Percentiles rank a stretch among this genome's conserved stretches.
phyloP scores from a whole-genome alignment of 208 protist species.

The Novymonas esmeraldas region DNA sequence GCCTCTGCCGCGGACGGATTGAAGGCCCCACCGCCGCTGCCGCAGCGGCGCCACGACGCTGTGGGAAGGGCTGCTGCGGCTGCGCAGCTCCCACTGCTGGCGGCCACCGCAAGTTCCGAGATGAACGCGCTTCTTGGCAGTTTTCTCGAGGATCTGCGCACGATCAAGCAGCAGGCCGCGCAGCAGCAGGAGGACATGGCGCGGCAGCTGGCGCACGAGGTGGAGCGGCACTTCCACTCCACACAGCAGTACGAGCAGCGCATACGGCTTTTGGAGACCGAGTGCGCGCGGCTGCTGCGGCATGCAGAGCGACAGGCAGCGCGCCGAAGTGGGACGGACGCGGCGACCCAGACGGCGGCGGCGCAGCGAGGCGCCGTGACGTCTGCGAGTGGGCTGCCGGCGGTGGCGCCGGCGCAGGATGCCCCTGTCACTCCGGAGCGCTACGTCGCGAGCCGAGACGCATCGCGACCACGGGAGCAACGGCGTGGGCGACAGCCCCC shows the following conservation, averaged over 20 bases:
- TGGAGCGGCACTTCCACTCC: conserved; percentile 60
- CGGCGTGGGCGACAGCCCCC: neutral
- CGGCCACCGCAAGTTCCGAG: conserved; percentile 29
- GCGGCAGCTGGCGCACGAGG: conserved; percentile 51
- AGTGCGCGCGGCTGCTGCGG: conserved; percentile 38
- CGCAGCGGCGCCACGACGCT: neutral
- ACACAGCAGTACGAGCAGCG: conserved; percentile 66
- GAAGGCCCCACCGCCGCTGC: conserved; percentile 5
- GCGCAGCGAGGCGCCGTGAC: too few relatives aligned
- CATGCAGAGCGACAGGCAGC: conserved; percentile 17
- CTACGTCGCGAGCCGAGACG: conserved; percentile 2
- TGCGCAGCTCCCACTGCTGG: neutral
- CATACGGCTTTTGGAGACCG: conserved; percentile 40
- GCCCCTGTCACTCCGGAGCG: conserved; percentile 20
- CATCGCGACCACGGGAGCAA: neutral
- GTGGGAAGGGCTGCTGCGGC: neutral
- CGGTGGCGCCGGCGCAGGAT: conserved; percentile 8
- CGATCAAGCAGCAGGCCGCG: conserved; percentile 30
- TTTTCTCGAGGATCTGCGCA: conserved; percentile 40
- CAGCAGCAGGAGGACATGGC: conserved; percentile 52
- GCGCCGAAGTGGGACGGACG: neutral
- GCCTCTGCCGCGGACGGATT: conserved; percentile 16
- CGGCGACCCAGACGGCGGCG: neutral
- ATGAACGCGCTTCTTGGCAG: conserved; percentile 45
- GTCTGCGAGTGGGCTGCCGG: neutral